phyloP scores from a whole-genome alignment of 2,329 filamentous ascomycete genomes.

The Talaromyces sp. region DNA sequence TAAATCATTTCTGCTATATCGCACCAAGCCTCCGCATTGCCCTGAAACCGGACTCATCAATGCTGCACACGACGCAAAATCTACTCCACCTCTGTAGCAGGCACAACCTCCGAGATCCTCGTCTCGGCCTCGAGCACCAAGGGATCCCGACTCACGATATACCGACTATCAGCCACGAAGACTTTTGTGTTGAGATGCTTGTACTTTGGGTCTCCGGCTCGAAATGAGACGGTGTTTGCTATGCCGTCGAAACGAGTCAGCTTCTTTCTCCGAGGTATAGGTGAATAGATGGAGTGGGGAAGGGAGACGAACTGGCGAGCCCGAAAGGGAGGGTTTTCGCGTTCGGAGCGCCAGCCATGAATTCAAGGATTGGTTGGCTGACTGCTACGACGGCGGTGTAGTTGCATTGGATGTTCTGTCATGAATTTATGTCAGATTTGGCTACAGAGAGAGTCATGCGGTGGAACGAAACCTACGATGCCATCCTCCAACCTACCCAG shows the following conservation, averaged over 20 bases:
- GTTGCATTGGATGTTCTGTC: neutral
- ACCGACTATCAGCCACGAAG: neutral
- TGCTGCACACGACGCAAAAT: neutral
- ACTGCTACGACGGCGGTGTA: neutral
- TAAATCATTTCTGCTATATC: too few species aligned
- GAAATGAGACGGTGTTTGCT: neutral
- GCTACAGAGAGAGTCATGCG: neutral
- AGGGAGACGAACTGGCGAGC: neutral
- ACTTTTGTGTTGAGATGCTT: neutral
- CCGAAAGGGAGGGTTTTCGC: neutral
- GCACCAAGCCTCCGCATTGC: too few species aligned
- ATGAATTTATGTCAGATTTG: neutral
- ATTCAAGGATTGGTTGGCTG: neutral
- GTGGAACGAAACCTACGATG: neutral
- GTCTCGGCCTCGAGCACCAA: neutral
- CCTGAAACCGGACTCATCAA: too few species aligned
- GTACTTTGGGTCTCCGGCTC: neutral
- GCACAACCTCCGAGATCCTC: slow-evolving; percentile 5
- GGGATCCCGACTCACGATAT: neutral
- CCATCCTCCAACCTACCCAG: neutral
- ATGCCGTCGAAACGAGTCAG: too few species aligned
- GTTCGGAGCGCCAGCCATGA: neutral
- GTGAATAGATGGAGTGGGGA: too few species aligned
- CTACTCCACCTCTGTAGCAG: neutral
- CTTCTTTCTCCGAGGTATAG: neutral